phyloP scores from a whole-genome alignment of 306 rosid species.

The Glycine soja region DNA sequence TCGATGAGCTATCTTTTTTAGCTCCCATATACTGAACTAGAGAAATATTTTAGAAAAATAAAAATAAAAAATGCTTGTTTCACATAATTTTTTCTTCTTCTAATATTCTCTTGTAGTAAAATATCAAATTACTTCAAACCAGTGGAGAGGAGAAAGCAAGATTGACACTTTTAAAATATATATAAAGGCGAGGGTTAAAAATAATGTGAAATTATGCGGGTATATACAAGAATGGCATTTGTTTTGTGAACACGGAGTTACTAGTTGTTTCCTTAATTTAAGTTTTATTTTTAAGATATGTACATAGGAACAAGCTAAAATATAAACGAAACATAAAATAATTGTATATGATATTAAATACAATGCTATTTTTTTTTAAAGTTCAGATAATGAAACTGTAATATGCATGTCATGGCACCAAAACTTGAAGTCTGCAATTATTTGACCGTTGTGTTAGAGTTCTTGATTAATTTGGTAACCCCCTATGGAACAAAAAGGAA shows the following conservation, averaged over 20 bases:
- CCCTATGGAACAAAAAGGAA: background rate
- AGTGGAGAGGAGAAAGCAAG: too few species aligned
- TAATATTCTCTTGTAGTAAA: background rate
- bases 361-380: background rate
- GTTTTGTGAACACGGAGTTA: too few species aligned
- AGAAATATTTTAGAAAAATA: background rate
- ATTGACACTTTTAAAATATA: too few species aligned
- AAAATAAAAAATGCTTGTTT: background rate
- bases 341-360: background rate
- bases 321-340: too few species aligned
- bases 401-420: background rate
- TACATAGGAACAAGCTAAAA: too few species aligned
- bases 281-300: too few species aligned
- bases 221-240: too few species aligned
- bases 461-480: background rate
- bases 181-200: too few species aligned
- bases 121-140: too few species aligned
- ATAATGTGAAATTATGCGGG: too few species aligned
- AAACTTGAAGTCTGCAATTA: background rate
- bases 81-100: background rate
- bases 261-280: too few species aligned
- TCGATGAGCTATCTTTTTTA: too few species aligned
- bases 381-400: background rate
- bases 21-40: background rate
- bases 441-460: background rate